A percentile compares a stretch with the other conserved stretches of the same genome.
phyloP scores from a whole-genome alignment of 768 basidiomycete genomes.

The Cystoderma amianthinum region DNA sequence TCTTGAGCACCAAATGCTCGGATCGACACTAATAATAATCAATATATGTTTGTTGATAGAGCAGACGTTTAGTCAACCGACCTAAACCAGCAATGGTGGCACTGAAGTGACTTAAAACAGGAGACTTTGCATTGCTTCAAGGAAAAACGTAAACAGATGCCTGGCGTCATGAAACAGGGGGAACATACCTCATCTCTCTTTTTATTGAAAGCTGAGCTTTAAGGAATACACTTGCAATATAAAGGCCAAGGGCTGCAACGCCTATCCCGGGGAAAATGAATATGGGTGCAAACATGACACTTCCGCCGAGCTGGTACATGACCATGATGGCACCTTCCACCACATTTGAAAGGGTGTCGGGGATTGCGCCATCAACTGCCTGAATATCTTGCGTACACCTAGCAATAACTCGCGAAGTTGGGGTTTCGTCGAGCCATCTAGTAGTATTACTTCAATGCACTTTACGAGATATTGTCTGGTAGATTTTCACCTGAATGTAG shows the following conservation, averaged over 20 bases:
- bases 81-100: conserved; percentile 39
- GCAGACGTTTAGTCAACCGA: conserved; percentile 9
- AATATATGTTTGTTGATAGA: neutral
- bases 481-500: conserved; percentile 44
- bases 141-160: conserved; percentile 10
- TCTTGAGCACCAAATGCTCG: conserved; percentile 61
- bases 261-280: conserved; percentile 32
- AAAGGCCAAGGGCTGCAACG: conserved; percentile 29
- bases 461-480: neutral
- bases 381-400: conserved; percentile 56
- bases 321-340: conserved; percentile 18
- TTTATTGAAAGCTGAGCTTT: conserved; percentile 30
- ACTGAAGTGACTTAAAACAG: conserved; percentile 36
- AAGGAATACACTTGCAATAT: conserved; percentile 28
- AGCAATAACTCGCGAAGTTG: conserved; percentile 40
- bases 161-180: conserved; percentile 3
- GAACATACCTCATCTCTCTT: conserved; percentile 32
- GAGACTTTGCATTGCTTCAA: conserved; percentile 1
- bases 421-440: conserved; percentile 34
- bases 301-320: conserved; percentile 26
- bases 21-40: conserved; percentile 37
- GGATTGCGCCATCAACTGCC: conserved; percentile 36
- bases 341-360: conserved; percentile 16
- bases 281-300: conserved; percentile 28
- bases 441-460: neutral